Conservation (phyloP, 2,329 filamentous ascomycete species). For the Fusarium sp. region DNA sequence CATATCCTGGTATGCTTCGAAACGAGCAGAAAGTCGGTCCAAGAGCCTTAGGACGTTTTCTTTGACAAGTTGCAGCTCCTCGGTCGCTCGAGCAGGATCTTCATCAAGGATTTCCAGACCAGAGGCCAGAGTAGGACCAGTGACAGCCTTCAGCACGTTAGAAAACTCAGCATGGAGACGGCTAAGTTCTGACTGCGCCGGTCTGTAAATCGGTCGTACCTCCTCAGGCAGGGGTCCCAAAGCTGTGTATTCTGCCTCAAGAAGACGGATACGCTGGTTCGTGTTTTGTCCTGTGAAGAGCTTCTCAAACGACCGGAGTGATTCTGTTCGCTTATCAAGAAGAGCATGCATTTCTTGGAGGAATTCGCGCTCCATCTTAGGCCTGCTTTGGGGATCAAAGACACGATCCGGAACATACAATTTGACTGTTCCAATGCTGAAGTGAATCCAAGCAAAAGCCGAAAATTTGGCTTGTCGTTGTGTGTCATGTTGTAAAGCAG, state of each 20-base stretch:
- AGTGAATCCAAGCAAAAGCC: conserved; percentile 77
- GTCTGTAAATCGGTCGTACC: conserved; percentile 77
- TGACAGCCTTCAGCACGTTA: conserved; percentile 77
- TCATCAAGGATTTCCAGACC: conserved; percentile 49
- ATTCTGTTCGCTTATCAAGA: conserved; percentile 69
- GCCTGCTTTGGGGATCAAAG: conserved; percentile 82
- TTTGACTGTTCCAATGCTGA: conserved; percentile 79
- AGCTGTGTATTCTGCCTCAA: conserved; percentile 71
- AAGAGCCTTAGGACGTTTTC: conserved; percentile 77
- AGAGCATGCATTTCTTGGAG: conserved; percentile 67
- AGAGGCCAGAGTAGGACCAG: conserved; percentile 61
- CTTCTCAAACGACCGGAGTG: conserved; percentile 74
- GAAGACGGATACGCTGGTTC: conserved; percentile 74
- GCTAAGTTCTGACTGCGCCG: conserved; percentile 74
- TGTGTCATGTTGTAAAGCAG: conserved; percentile 43
- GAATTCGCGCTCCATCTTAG: conserved; percentile 74
- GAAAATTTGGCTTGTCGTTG: conserved; percentile 51
- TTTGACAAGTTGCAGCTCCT: conserved; percentile 64
- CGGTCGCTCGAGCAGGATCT: conserved; percentile 39
- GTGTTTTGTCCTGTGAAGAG: conserved; percentile 76
- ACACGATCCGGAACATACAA: conserved; percentile 88
- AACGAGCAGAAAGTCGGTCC: conserved; percentile 75
- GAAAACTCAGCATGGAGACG: conserved; percentile 86
- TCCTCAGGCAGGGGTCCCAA: conserved; percentile 77
- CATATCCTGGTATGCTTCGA: conserved; percentile 87